These are phyloP conservation scores for Halenospora varia DNA, from an alignment of 495 filamentous ascomycete species.

Conservation along the genomic window DNA sequence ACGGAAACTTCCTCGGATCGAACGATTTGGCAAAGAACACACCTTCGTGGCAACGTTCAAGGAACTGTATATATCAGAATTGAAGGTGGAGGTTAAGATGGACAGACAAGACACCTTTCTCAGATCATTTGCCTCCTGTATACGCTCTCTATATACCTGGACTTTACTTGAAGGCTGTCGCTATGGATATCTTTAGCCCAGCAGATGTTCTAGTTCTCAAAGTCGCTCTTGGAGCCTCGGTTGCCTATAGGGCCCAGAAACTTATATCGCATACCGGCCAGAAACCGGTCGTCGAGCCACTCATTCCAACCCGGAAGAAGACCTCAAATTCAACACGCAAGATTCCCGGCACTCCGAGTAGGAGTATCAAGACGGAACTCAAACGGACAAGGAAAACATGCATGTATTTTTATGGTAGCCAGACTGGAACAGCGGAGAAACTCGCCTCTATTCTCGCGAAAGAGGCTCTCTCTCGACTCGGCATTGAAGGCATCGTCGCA, in stretches of 20 bases:
- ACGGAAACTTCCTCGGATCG: not conserved
- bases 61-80: not conserved
- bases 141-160: not conserved
- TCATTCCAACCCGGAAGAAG: not conserved
- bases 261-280: not conserved
- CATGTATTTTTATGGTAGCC: constrained; percentile 93
- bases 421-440: constrained; percentile 95
- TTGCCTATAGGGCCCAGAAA: not conserved
- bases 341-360: constrained; percentile 37
- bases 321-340: not conserved
- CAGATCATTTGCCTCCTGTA: not conserved
- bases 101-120: not conserved
- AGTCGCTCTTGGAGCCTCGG: constrained; percentile 1
- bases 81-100: not conserved
- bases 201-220: constrained; percentile 6
- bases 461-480: constrained; percentile 89
- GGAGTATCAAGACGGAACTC: constrained; percentile 88
- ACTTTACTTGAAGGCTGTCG: not conserved
- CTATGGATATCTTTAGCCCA: constrained; percentile 1
- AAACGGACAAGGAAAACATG: constrained; percentile 91
- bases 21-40: not conserved
- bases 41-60: not conserved
- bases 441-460: constrained; percentile 91
- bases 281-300: not conserved
- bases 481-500: constrained; percentile 92